Evolutionary conservation across 345 rosid genomes (phyloP), one percentile per base, ranked within the genome.

Genomic region (Clausena lansium): DNA sequence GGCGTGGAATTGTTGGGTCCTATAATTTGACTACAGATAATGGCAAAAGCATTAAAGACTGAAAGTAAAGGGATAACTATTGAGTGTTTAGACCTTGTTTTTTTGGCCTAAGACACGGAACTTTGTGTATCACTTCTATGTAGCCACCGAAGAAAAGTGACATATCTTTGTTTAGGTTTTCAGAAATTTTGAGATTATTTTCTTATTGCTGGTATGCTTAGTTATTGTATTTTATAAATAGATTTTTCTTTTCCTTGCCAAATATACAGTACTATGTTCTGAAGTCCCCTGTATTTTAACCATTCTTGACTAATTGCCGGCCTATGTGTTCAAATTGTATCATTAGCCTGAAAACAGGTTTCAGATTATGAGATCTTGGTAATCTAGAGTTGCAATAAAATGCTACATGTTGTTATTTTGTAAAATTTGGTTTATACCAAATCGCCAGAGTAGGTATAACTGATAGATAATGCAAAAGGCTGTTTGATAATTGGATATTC

Each of bases 161-260:
- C 20, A 5, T 52, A 52, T 52, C 19, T 52, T 52, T 52, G 6
- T 17, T 47, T 47, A 3, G 19, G 15, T 2, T 47, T 47, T 47
- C 14, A 47, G 54, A 47, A 47, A 47, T 47, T 30, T 47, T 47
- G 19, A 47, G 19, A 14, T 52, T 52, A 52, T 52, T 39, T 39
- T 27, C 30, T 9, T 77, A 13, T 28, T 27, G 25, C 25, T 64
- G 47, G 17, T 32, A 54, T 30, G 8, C 57, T 15, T 73, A 60
- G 71, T 60, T 70, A 64, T 67, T 79, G 66, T 60, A 58, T 25
- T 25, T 47, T 78, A 63, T 41, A 60, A 69, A 35, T 74, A 28
- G 6, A 3, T 38, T 68, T 35, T 74, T 32, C 14, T n/a, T 73
- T 27, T 25, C 39, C 72, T 41, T 25, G 19, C 32, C n/a, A n/a